These are phyloP conservation scores for Podospora australis DNA, from an alignment of 495 filamentous ascomycete species.

Conservation along the genomic window DNA sequence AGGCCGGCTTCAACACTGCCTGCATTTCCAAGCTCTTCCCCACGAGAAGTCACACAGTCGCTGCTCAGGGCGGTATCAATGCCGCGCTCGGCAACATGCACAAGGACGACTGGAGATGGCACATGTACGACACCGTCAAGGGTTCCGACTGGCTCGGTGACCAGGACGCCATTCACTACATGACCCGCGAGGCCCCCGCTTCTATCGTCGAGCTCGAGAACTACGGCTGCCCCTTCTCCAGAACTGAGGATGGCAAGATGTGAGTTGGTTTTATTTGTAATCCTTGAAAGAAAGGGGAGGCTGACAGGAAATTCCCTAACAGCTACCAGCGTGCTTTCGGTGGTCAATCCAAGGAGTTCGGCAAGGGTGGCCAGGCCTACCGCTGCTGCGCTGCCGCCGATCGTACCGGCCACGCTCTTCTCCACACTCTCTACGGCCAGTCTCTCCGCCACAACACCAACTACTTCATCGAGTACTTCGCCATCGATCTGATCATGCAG, in stretches of 20 bases:
- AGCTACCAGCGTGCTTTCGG: conserved; percentile 94
- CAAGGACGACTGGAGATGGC: conserved; percentile 97
- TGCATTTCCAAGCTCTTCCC: conserved; percentile 98
- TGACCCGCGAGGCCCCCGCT: conserved; percentile 90
- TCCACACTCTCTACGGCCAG: conserved; percentile 97
- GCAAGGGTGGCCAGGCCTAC: conserved; percentile 96
- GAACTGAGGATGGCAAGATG: conserved; percentile 95
- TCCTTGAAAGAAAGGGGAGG: background rate
- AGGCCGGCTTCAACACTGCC: conserved; percentile 96
- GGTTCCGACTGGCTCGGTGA: conserved; percentile 98
- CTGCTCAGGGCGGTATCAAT: conserved; percentile 91
- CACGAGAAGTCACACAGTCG: conserved; percentile 91
- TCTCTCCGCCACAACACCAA: conserved; percentile 95
- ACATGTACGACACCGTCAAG: conserved; percentile 99
- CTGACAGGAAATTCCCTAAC: conserved; percentile 7
- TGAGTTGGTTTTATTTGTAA: conserved; percentile 28
- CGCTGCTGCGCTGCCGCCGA: conserved; percentile 92
- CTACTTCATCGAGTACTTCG: conserved; percentile 99
- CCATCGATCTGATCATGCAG: conserved; percentile 92
- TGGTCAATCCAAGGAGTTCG: conserved; percentile 90
- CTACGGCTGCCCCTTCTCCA: conserved; percentile 95
- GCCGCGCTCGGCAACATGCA: conserved; percentile 87
- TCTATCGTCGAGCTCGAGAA: conserved; percentile 93
- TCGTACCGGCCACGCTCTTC: conserved; percentile 88
- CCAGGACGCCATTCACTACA: conserved; percentile 98